Percentiles rank a stretch among this genome's conserved stretches.
phyloP scores from a whole-genome alignment of 1,139 yeast genomes.

The Nakaseomyces nivariensis region DNA sequence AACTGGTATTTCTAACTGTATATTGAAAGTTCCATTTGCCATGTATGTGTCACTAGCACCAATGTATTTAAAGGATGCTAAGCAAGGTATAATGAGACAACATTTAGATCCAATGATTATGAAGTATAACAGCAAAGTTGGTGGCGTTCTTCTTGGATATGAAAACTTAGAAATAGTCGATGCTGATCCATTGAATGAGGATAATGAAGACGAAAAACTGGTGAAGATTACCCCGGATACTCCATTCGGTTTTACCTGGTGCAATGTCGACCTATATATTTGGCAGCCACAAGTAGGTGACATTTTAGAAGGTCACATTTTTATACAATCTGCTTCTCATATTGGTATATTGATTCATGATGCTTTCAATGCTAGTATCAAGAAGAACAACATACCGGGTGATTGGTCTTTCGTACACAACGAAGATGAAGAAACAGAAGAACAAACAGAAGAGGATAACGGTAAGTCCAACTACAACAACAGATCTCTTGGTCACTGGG shows the following conservation, averaged over 20 bases:
- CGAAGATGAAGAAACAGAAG: slow-evolving; percentile 34
- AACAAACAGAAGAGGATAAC: slow-evolving; percentile 11
- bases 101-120: slow-evolving; percentile 84
- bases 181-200: slow-evolving; percentile 28
- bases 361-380: slow-evolving; percentile 89
- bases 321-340: slow-evolving; percentile 92
- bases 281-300: slow-evolving; percentile 91
- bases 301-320: slow-evolving; percentile 70
- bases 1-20: slow-evolving; percentile 27
- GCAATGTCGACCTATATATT: slow-evolving; percentile 68
- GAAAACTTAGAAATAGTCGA: slow-evolving; percentile 45
- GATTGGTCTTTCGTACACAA: slow-evolving; percentile 76
- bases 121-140: slow-evolving; percentile 63
- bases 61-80: slow-evolving; percentile 52
- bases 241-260: slow-evolving; percentile 86
- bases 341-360: slow-evolving; percentile 86
- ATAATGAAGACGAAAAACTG: slow-evolving; percentile 34
- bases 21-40: slow-evolving; percentile 41
- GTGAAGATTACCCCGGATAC: slow-evolving; percentile 70
- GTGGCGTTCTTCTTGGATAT: slow-evolving; percentile 80
- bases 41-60: slow-evolving; percentile 87
- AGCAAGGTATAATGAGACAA: slow-evolving; percentile 72
- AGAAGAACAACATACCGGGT: slow-evolving; percentile 70
- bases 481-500: slow-evolving; percentile 74
- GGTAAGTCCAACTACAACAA: slow-evolving; percentile 27